Evolutionary conservation across 495 filamentous ascomycete genomes (phyloP).

Genomic region (Geoglossum glabrum): DNA sequence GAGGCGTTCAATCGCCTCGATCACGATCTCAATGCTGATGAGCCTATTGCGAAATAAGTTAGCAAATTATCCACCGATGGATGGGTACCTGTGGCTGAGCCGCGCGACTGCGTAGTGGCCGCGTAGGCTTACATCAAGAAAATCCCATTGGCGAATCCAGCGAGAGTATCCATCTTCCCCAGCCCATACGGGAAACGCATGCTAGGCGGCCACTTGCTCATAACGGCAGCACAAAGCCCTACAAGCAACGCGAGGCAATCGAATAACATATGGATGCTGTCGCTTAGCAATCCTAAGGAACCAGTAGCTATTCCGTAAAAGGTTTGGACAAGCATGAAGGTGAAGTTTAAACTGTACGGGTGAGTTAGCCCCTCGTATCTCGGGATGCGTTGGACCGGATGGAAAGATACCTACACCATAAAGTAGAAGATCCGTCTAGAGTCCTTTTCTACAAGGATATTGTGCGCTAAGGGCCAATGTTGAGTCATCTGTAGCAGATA

Average conservation of each 20-base stretch:
- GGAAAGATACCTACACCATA: conserved; percentile 44
- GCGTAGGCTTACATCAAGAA: conserved; percentile 57
- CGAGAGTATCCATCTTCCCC: conserved; percentile 89
- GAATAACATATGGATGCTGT: conserved; percentile 99
- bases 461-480: conserved; percentile 55
- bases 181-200: conserved; percentile 82
- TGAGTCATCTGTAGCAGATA: conserved; percentile 43
- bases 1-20: conserved; percentile 78
- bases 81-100: not conserved
- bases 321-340: conserved; percentile 87
- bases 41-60: conserved; percentile 30
- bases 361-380: not conserved
- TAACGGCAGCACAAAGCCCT: conserved; percentile 83
- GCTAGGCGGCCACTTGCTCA: conserved; percentile 91
- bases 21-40: conserved; percentile 91
- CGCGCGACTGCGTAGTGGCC: not conserved
- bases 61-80: not conserved
- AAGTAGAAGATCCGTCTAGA: conserved; percentile 96
- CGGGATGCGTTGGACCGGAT: not conserved
- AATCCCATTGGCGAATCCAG: conserved; percentile 90
- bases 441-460: conserved; percentile 78
- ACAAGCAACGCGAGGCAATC: conserved; percentile 87
- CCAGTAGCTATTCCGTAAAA: conserved; percentile 85
- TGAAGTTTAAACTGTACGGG: conserved; percentile 60
- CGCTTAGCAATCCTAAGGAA: conserved; percentile 80